Base-by-base conservation (phyloP, 257 asterid species). In the Rauvolfia tetraphylla region DNA sequence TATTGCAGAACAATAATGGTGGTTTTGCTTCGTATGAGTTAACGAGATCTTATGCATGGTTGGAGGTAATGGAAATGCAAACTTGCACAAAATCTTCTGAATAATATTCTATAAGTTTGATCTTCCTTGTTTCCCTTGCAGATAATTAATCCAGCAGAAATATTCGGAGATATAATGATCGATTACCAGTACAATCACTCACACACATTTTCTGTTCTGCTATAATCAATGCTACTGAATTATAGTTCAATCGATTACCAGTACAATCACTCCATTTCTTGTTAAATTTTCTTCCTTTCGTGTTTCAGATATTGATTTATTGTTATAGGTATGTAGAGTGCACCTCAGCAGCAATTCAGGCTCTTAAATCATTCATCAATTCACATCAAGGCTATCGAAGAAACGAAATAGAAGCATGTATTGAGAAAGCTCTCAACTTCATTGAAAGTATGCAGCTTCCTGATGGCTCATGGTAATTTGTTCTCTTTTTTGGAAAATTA, bases 1-100 rank as follows among this genome's bases (percentile, higher is more conserved):
- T 27, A 11, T 63, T 79, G 83, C 91, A 91, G 97, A 91, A 91
- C 67, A 73, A 71, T 75, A 86, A 59, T 44, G 96, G 97, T 31
- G 97, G 97, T 10, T 91, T 89, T 84, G 97, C 96, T 76, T 81
- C 97, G 5, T 89, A 91, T 70, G 97, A 91, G 82, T 89, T 87
- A 71, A 91, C 97, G 29, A 83, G 97, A 86, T 91, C 97, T 18
- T 88, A 83, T 77, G 78, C 89, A 14, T 91, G 97, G 93, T 79
- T 91, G 81, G 97, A 89, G 93, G 95, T 88, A 86, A 54, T n/a
- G 3, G 58, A 76, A 20, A 18, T 66, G 27, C 78, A 78, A 36
- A 20, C 36, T 25, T 5, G 10, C 53, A 7, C 17, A 46, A 11
- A 41, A 41, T 41, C n/a, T n/a, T n/a, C n/a, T n/a, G n/a, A n/a